Conservation (phyloP, 352 stramenopile genomes). For the Phytophthora chlamydospora region DNA sequence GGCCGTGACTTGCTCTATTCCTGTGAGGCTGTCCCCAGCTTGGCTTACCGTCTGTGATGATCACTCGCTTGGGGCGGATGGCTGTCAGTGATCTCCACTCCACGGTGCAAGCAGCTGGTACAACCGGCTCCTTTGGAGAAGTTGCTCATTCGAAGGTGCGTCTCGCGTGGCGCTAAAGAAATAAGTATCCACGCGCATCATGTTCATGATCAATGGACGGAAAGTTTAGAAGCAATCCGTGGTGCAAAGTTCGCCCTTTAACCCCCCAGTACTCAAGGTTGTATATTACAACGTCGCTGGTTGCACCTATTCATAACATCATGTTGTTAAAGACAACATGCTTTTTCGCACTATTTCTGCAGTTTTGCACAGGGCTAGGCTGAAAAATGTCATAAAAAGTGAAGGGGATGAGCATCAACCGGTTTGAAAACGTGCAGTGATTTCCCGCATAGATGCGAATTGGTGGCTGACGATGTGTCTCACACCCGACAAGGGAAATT, state of each 20-base stretch:
- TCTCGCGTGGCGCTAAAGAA: no score
- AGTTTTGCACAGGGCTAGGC: slow-evolving; percentile 16
- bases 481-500: no score
- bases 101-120: no score
- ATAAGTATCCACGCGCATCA: no score
- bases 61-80: slow-evolving; percentile 5
- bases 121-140: no score
- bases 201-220: no score
- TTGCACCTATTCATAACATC: slow-evolving; percentile 14
- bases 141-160: no score
- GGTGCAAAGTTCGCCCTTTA: no score
- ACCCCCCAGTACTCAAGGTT: slow-evolving; percentile 17
- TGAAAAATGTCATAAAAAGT: slow-evolving; percentile 3
- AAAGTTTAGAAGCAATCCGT: no score
- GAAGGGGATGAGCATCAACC: no score
- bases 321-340: slow-evolving; percentile 27
- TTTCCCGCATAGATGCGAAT: neutral
- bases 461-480: neutral
- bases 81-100: slow-evolving; percentile 12
- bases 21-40: slow-evolving; percentile 8
- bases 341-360: slow-evolving; percentile 7
- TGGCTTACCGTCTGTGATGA: slow-evolving; percentile 7
- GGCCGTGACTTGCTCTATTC: slow-evolving; percentile 12
- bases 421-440: neutral
- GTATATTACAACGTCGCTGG: slow-evolving; percentile 15